These are phyloP conservation scores for Theobroma cacao DNA, from an alignment of 345 rosid species.

Conservation along the genomic window DNA sequence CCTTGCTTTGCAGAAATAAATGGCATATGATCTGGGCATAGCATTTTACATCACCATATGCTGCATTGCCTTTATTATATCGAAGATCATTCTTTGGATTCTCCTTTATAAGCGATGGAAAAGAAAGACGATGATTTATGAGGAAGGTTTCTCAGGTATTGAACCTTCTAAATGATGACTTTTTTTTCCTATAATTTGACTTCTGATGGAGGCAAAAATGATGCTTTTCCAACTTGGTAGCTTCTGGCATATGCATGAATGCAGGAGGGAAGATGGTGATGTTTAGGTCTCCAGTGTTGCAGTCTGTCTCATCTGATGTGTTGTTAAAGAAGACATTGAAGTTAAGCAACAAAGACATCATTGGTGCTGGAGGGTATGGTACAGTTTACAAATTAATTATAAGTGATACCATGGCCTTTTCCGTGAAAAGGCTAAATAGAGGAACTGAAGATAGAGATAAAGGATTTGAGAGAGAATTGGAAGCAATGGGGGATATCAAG, in stretches of 20 bases:
- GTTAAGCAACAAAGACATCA: slow-evolving; percentile 66
- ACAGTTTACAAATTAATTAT: slow-evolving; percentile 63
- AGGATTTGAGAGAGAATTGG: slow-evolving; percentile 75
- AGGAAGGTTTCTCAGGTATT: slow-evolving; percentile 56
- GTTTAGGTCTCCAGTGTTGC: slow-evolving; percentile 57
- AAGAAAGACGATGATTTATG: slow-evolving; percentile 37
- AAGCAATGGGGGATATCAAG: slow-evolving; percentile 86
- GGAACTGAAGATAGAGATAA: slow-evolving; percentile 69
- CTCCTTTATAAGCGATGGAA: slow-evolving; percentile 73
- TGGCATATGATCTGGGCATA: slow-evolving; percentile 47
- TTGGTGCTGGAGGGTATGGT: slow-evolving; percentile 80
- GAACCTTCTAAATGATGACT: neutral
- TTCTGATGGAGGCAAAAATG: neutral
- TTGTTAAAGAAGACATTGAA: slow-evolving; percentile 62
- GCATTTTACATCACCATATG: slow-evolving; percentile 62
- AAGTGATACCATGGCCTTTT: slow-evolving; percentile 51
- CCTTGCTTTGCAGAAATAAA: slow-evolving; percentile 15
- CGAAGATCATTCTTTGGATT: slow-evolving; percentile 60
- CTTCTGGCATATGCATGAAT: slow-evolving; percentile 20
- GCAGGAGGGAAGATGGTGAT: slow-evolving; percentile 79
- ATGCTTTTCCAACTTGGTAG: neutral
- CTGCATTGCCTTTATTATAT: slow-evolving; percentile 53
- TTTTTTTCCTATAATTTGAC: neutral
- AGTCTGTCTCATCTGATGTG: slow-evolving; percentile 47
- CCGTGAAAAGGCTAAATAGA: slow-evolving; percentile 73